Evolutionary conservation across 2,329 filamentous ascomycete species (phyloP), one percentile per base, ranked within the genome.

Genomic region (Fonsecaea nubica): DNA sequence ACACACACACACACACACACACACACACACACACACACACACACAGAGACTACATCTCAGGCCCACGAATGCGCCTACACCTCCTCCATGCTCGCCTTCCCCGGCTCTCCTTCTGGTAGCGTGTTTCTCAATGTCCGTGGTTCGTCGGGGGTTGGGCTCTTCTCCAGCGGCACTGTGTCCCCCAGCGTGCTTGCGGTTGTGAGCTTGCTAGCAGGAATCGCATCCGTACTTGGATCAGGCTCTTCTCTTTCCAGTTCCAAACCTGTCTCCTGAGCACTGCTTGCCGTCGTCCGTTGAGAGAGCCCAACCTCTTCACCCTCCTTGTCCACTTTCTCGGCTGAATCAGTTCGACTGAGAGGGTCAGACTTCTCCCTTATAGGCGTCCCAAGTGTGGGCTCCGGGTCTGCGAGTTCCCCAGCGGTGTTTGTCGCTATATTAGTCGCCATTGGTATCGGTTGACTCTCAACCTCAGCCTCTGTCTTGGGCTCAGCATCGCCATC

Each of bases 341-440:
- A 54, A 9, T 38, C 45, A 38, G 40, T 61, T 30, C 58, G 33
- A 38, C 58, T 61, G 18, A 69, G 52, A 6, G 69, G 71, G 60
- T 71, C 66, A 5, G 68, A 74, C 42, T 75, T 76, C 50, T 76
- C 74, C 59, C 76, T 73, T 58, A 74, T 72, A 15, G 74, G 71
- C 42, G 72, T 75, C 15, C 76, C 75, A 33, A 81, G 80, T 4
- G 76, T 74, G 5, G 78, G 76, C 63, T 80, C 78, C 6, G 78
- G 76, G 62, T 79, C 78, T 25, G 73, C 73, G 6, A 74, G 63
- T 58, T 80, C 78, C 30, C 75, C 77, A 13, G 75, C 75, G 4
- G 70, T 73, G 56, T 79, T 77, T 69, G 76, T 76, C 18, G 76
- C 74, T 12, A 78, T 50, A 6, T 70, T 70, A 13, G 76, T 74